phyloP scores from a whole-genome alignment of 2,329 filamentous ascomycete genomes.

The Truncatella angustata region DNA sequence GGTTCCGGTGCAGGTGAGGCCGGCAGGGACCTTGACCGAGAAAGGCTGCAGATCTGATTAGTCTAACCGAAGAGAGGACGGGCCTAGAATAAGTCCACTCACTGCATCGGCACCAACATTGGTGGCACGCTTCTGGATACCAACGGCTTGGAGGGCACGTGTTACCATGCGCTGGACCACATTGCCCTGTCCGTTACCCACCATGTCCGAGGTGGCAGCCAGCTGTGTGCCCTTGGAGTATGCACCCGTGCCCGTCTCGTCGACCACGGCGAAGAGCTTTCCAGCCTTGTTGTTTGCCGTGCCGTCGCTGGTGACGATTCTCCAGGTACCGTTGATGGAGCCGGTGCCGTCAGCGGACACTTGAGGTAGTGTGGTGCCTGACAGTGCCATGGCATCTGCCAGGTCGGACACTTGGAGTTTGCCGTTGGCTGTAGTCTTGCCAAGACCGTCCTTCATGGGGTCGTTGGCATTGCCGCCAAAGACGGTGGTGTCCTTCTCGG shows the following conservation, averaged over 20 bases:
- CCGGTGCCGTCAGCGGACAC: constrained; percentile 13
- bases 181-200: constrained; percentile 14
- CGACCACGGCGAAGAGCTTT: constrained; percentile 17
- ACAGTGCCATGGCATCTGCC: constrained; percentile 14
- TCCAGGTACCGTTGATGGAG: constrained; percentile 18
- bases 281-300: constrained; percentile 11
- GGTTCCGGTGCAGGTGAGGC: constrained; percentile 16
- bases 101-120: constrained; percentile 17
- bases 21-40: constrained; percentile 16
- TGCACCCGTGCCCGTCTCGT: constrained; percentile 16
- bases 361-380: constrained; percentile 19
- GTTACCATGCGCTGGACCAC: constrained; percentile 12
- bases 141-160: constrained; percentile 15
- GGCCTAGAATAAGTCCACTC: neutral
- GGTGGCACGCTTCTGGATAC: constrained; percentile 14
- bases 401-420: constrained; percentile 12
- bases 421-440: constrained; percentile 19
- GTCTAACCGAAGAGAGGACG: neutral
- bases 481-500: constrained; percentile 28
- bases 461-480: constrained; percentile 14
- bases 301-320: constrained; percentile 20
- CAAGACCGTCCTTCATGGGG: constrained; percentile 15
- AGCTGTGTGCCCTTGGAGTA: constrained; percentile 15
- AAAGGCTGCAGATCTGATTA: constrained; percentile 6
- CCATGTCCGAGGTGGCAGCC: constrained; percentile 15